phyloP scores from a whole-genome alignment of 2,329 filamentous ascomycete species.

The Colletotrichum australisinense region DNA sequence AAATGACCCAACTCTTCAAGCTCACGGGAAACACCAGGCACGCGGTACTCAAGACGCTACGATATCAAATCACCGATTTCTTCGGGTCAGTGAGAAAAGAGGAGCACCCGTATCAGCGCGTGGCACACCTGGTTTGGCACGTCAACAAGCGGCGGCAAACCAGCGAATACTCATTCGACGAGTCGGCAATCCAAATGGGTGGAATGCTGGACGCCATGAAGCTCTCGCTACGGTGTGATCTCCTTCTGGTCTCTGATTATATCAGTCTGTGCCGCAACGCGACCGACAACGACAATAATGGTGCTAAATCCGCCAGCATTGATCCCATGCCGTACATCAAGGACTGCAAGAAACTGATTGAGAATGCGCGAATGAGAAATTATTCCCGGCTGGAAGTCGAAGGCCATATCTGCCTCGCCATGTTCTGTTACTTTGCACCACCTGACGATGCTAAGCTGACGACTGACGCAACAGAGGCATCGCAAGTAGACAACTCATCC shows the following conservation, averaged over 20 bases:
- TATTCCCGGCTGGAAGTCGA: slow-evolving; percentile 59
- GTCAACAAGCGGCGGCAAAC: slow-evolving; percentile 42
- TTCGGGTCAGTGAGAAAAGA: slow-evolving; percentile 49
- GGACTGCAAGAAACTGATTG: slow-evolving; percentile 54
- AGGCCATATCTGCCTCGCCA: slow-evolving; percentile 61
- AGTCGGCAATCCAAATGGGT: slow-evolving; percentile 49
- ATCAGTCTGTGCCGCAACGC: slow-evolving; percentile 28
- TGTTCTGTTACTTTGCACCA: slow-evolving; percentile 58
- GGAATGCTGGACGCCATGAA: slow-evolving; percentile 53
- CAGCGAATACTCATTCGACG: slow-evolving; percentile 49
- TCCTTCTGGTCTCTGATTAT: slow-evolving; percentile 57
- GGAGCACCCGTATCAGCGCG: slow-evolving; percentile 61
- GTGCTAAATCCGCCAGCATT: slow-evolving; percentile 36
- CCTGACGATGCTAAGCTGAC: background rate
- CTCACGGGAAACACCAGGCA: background rate
- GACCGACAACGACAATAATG: background rate
- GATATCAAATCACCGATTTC: slow-evolving; percentile 37
- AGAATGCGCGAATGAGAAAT: slow-evolving; percentile 46
- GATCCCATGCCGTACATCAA: slow-evolving; percentile 46
- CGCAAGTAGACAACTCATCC: background rate
- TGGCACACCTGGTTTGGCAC: slow-evolving; percentile 56
- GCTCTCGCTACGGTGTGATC: slow-evolving; percentile 61
- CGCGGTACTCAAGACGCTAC: slow-evolving; percentile 3
- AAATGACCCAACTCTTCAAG: background rate
- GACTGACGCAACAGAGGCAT: background rate